Percentiles rank a stretch among this genome's conserved stretches.
These are phyloP conservation scores for Aspergillus transmontanensis DNA, from an alignment of 2,329 filamentous ascomycete species.

Conservation along the genomic window DNA sequence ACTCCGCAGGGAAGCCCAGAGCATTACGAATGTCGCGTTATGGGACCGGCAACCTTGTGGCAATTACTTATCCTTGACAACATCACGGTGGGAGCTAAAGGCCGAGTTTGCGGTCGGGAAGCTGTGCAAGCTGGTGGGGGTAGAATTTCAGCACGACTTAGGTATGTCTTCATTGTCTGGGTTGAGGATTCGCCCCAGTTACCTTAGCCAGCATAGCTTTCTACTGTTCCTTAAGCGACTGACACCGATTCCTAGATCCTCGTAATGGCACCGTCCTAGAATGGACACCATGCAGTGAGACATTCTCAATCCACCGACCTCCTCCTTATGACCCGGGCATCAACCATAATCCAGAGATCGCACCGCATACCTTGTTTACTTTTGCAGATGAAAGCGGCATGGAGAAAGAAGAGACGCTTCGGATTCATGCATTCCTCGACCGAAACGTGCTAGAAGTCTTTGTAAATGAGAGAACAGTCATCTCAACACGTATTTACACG, in stretches of 20 bases:
- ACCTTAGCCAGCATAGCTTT: background rate
- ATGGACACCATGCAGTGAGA: background rate
- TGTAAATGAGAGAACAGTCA: slow-evolving; percentile 46
- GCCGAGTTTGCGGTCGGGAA: background rate
- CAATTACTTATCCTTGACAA: background rate
- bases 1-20: slow-evolving; percentile 30
- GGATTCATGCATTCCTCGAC: slow-evolving; percentile 48
- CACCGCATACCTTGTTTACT: slow-evolving; percentile 53
- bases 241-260: background rate
- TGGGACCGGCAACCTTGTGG: background rate
- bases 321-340: slow-evolving; percentile 30
- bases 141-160: background rate
- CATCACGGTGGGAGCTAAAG: background rate
- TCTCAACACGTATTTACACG: slow-evolving; percentile 44
- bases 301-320: slow-evolving; percentile 24
- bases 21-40: background rate
- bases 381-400: slow-evolving; percentile 14
- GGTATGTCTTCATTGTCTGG: background rate
- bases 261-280: background rate
- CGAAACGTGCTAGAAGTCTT: slow-evolving; percentile 50
- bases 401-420: slow-evolving; percentile 38
- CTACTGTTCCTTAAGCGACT: background rate
- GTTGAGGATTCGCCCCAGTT: background rate
- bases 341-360: slow-evolving; percentile 38
- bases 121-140: background rate